These are phyloP conservation scores for Teratosphaeria nubilosa DNA, from an alignment of 2,329 filamentous ascomycete genomes.

Conservation along the genomic window DNA sequence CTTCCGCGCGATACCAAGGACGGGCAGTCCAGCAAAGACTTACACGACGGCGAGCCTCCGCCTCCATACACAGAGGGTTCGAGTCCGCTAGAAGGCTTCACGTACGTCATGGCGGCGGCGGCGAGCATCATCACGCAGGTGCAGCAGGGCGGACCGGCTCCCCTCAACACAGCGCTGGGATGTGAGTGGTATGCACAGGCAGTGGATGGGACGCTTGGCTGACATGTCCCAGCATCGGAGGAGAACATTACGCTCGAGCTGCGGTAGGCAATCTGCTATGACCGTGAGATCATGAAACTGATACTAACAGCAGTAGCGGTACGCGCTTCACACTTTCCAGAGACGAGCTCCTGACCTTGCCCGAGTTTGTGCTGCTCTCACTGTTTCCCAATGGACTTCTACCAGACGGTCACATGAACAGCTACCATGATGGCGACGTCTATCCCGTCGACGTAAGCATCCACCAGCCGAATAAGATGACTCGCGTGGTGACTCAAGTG, in stretches of 20 bases:
- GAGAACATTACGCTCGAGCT: conserved; percentile 93
- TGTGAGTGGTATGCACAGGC: conserved; percentile 31
- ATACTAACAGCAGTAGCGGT: conserved; percentile 49
- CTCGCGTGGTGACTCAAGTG: conserved; percentile 23
- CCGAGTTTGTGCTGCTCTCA: conserved; percentile 95
- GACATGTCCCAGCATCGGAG: conserved; percentile 67
- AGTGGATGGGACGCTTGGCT: background rate
- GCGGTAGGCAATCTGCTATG: conserved; percentile 51
- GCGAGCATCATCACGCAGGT: conserved; percentile 99
- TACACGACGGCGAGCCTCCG: conserved; percentile 80
- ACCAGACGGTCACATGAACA: conserved; percentile 90
- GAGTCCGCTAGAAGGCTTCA: conserved; percentile 84
- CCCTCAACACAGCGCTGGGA: conserved; percentile 72
- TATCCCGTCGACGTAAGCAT: conserved; percentile 88
- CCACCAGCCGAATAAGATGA: conserved; percentile 4
- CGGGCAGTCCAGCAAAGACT: conserved; percentile 59
- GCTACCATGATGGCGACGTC: conserved; percentile 83
- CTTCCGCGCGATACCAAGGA: conserved; percentile 75
- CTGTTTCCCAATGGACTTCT: conserved; percentile 97
- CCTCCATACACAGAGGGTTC: conserved; percentile 93
- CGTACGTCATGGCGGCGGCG: conserved; percentile 94
- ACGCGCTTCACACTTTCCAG: conserved; percentile 87
- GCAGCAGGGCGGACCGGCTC: conserved; percentile 76
- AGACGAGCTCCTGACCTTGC: conserved; percentile 88
- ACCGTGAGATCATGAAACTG: background rate